Evolutionary conservation across 306 rosid genomes (phyloP).

Genomic region (Arachis hypogaea): DNA sequence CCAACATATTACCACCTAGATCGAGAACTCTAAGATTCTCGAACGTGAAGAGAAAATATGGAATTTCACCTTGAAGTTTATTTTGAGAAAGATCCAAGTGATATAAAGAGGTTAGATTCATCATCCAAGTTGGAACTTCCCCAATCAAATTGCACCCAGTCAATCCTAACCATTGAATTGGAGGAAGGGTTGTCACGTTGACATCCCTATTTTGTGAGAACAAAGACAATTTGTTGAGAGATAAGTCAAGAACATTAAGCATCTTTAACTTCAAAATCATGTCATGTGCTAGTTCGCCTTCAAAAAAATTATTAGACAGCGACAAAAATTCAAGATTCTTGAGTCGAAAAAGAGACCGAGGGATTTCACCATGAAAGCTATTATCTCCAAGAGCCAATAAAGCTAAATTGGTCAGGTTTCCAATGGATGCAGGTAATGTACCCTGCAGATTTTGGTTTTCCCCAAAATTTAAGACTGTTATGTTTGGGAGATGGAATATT

Average conservation of each 20-base stretch:
- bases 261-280: too few species aligned
- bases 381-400: background rate
- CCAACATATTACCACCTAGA: too few species aligned
- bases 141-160: background rate
- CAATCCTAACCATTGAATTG: too few species aligned
- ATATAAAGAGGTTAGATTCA: background rate
- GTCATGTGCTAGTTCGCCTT: too few species aligned
- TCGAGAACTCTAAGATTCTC: background rate
- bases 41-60: background rate
- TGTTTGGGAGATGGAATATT: too few species aligned
- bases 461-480: too few species aligned
- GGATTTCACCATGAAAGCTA: slow-evolving; percentile 27
- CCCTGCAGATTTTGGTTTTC: slow-evolving; percentile 28
- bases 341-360: slow-evolving; percentile 41
- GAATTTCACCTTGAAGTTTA: background rate
- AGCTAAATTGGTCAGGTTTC: slow-evolving; percentile 25
- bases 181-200: too few species aligned
- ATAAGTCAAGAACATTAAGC: too few species aligned
- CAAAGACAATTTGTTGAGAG: too few species aligned
- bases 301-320: too few species aligned
- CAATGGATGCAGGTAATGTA: slow-evolving; percentile 37
- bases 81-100: background rate
- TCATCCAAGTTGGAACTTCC: background rate
- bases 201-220: too few species aligned
- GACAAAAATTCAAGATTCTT: too few species aligned